Base-by-base conservation (phyloP, 306 rosid genomes). In the Albizia julibrissin region DNA sequence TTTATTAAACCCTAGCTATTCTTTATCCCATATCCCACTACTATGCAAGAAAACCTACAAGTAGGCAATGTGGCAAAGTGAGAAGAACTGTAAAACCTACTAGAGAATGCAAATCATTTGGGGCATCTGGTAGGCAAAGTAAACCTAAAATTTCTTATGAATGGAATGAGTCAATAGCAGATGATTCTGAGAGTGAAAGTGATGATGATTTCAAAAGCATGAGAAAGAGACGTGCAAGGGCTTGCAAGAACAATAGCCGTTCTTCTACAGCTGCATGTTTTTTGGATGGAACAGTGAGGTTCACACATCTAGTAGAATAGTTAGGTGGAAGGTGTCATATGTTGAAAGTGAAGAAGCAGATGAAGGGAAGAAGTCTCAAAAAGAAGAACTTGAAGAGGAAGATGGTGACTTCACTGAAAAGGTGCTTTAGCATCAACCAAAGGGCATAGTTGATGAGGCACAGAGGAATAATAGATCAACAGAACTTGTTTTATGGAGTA, bases 401-500 rank as follows among this genome's bases (percentile, higher is more conserved):
- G 99, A 96, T 64, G 88, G 94, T 81, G 99, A 96, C 83, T 91
- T 87, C 80, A 96, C 93, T 74, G 99, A 96, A 83, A 96, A 89
- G 87, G 98, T 96, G 83, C 93, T 96, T 56, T 96, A 98, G 99
- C 99, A 96, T 88, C 99, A 96, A 83, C 97, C 93, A 24, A 96
- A 81, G 86, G 99, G 99, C 78, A 88, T 62, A 83, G 90, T 98
- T 70, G 98, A 93, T 86, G 97, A 91, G 70, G 98, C 98, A 65
- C 83, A 78, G 75, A 90, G 86, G 87, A 89, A 90, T 82, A 92
- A 85, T 83, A 86, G 89, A 86, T 87, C 98, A 19, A 80, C 94
- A 13, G 94, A 92, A 61, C 98, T 98, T 74, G 83, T 89, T 67
- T 82, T 96, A 59, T 84, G 86, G 74, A 91, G 97, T 87, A 92